Percentiles rank a stretch among this genome's conserved stretches.
Conservation (phyloP, 1,284 basidiomycete genomes). For the Naganishia cerealis region DNA sequence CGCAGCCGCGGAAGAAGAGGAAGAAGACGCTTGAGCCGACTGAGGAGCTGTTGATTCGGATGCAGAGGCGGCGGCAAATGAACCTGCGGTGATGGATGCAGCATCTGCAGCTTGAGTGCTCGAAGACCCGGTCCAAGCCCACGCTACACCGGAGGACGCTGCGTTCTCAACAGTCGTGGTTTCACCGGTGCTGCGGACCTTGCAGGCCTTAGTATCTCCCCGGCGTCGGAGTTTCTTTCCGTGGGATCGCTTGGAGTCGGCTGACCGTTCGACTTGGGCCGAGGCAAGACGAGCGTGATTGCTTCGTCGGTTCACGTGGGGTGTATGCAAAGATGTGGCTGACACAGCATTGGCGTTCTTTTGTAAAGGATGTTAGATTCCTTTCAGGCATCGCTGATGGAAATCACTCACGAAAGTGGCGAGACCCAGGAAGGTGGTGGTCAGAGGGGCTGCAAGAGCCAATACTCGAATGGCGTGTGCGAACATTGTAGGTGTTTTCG, state of each 20-base stretch:
- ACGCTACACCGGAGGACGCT: conserved; percentile 30
- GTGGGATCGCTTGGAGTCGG: conserved; percentile 5
- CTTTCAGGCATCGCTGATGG: not conserved
- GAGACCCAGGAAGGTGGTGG: conserved; percentile 17
- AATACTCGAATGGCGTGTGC: conserved; percentile 20
- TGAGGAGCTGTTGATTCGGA: conserved; percentile 30
- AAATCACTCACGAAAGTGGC: conserved; percentile 3
- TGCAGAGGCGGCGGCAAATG: conserved; percentile 31
- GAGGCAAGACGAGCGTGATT: conserved; percentile 28
- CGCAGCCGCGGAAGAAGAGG: conserved; percentile 32
- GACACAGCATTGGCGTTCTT: conserved; percentile 8
- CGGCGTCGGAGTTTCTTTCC: conserved; percentile 49
- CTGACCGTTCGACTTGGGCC: conserved; percentile 3
- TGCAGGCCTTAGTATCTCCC: conserved; percentile 49
- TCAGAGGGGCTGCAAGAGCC: conserved; percentile 24
- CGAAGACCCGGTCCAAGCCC: conserved; percentile 24
- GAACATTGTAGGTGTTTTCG: conserved; percentile 15
- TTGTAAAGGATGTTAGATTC: not conserved
- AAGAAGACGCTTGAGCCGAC: conserved; percentile 30
- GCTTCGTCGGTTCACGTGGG: conserved; percentile 16
- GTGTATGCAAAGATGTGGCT: conserved; percentile 8
- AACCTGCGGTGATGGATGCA: conserved; percentile 27
- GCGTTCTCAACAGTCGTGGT: conserved; percentile 34
- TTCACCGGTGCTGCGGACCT: conserved; percentile 40
- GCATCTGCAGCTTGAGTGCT: conserved; percentile 12